Evolutionary conservation across 2,329 filamentous ascomycete genomes (phyloP), one percentile per base, ranked within the genome.

Genomic region (Ophiosphaerella korrae): DNA sequence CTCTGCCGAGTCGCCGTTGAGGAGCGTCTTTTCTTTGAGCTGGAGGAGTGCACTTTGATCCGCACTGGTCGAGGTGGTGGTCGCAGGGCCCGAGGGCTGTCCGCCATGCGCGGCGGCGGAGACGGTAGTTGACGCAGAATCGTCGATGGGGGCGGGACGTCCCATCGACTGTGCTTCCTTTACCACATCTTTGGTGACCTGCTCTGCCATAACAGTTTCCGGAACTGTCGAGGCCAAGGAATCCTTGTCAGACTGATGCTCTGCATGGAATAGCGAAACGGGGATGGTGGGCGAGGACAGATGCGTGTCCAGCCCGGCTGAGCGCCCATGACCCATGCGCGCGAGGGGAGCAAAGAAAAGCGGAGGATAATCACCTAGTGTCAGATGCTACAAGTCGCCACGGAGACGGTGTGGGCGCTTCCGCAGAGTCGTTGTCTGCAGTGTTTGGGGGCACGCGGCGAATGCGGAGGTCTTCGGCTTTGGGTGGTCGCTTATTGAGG

Each of bases 161-260:
- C 82, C 82, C 78, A 83, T 80, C 84, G 84, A 87, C 84, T 81
- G 79, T 79, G 82, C 80, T 82, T 85, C 80, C 79, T 84, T 84
- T 85, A 87, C 84, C 84, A 86, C 84, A 87, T 87, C 81, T 77
- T 85, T 84, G 82, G 78, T 80, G 73, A 77, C 82, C 82, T 84
- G 82, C 83, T 86, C 84, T 86, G 84, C 84, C 84, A 87, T 87
- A 86, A 87, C 84, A 87, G 83, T 78, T 74, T 78, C 75, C 74
- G 77, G 74, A 74, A 74, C 80, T 82, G 75, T 60, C 16, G 66
- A 60, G 61, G 63, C 55, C 58, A 58, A 63, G 59, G 53, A 55
- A 45, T 42, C 55, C 51, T 42, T 59, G 71, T 74, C 63, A 75
- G 72, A 74, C 60, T 32, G 50, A 42, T 58, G 55, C 45, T 68